Evolutionary conservation across 345 rosid genomes (phyloP).

Genomic region (Mercurialis annua): DNA sequence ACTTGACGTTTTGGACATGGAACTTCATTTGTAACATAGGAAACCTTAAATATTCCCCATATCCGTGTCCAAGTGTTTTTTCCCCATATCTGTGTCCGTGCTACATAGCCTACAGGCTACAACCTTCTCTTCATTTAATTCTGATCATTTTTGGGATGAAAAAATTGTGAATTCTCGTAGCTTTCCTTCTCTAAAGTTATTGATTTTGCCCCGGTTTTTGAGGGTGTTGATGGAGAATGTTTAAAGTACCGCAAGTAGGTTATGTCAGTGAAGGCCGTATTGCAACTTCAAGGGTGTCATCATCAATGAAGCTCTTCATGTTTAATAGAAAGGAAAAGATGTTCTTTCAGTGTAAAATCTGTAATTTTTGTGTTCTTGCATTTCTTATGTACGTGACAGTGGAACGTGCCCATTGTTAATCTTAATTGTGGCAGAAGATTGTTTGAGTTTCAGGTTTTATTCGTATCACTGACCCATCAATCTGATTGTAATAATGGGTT

Average conservation of each 20-base stretch:
- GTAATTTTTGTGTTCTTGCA: slow-evolving; percentile 2
- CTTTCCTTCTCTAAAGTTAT: too few relatives aligned
- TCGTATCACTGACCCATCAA: too few relatives aligned
- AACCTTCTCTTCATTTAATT: slow-evolving; percentile 15
- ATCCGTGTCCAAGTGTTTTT: too few relatives aligned
- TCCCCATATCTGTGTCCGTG: too few relatives aligned
- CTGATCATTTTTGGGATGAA: slow-evolving; percentile 13
- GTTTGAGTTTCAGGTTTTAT: slow-evolving; percentile 9
- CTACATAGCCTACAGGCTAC: too few relatives aligned
- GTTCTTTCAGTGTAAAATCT: slow-evolving; percentile 9
- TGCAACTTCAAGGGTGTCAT: slow-evolving; percentile 1
- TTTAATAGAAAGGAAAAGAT: slow-evolving; percentile 12
- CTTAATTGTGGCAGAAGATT: slow-evolving; percentile 8
- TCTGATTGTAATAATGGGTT: too few relatives aligned
- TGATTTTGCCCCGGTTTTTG: not conserved
- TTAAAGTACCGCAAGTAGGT: slow-evolving; percentile 9
- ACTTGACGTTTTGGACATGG: too few relatives aligned
- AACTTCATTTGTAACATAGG: too few relatives aligned
- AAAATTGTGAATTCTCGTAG: slow-evolving; percentile 12
- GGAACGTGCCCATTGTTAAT: not conserved
- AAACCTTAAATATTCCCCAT: too few relatives aligned
- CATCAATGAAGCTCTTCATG: slow-evolving; percentile 1
- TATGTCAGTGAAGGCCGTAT: slow-evolving; percentile 9
- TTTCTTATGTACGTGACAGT: slow-evolving; percentile 8
- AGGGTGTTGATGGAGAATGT: slow-evolving; percentile 1